These are phyloP conservation scores for Colletotrichum sp. DNA, from an alignment of 2,329 filamentous ascomycete genomes.

Conservation along the genomic window DNA sequence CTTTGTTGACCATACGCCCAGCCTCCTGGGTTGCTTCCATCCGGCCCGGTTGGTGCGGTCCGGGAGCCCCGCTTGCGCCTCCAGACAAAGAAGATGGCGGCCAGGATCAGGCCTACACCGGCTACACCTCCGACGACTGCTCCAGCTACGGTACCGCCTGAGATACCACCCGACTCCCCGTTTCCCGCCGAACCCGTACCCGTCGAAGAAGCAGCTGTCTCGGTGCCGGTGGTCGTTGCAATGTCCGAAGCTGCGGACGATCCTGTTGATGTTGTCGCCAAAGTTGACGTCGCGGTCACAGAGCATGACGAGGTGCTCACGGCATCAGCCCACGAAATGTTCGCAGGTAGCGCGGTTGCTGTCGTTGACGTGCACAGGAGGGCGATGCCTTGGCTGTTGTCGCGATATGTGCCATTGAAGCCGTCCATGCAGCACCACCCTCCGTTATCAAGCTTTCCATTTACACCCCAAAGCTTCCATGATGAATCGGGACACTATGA, in stretches of 20 bases:
- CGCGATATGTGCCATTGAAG: background rate
- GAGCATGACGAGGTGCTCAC: background rate
- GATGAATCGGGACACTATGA: background rate
- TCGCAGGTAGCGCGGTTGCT: background rate
- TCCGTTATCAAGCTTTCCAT: background rate
- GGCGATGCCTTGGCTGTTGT: background rate
- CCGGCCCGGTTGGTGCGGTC: background rate
- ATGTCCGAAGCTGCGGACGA: accelerated
- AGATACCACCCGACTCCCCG: background rate
- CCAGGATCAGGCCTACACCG: background rate
- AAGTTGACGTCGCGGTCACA: background rate
- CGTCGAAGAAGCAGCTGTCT: background rate
- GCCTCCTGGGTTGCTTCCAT: background rate
- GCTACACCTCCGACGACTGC: background rate
- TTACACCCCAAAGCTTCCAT: background rate
- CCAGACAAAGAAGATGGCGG: background rate
- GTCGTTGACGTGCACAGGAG: background rate
- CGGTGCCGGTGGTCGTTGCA: background rate
- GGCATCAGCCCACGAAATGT: background rate
- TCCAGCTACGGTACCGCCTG: background rate
- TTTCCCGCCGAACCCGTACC: background rate
- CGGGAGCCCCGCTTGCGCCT: background rate
- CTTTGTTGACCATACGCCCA: background rate
- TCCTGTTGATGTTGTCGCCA: background rate
- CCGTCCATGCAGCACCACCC: background rate